Conservation (phyloP, 2,329 filamentous ascomycete genomes). For the Colletotrichum nymphaeae region DNA sequence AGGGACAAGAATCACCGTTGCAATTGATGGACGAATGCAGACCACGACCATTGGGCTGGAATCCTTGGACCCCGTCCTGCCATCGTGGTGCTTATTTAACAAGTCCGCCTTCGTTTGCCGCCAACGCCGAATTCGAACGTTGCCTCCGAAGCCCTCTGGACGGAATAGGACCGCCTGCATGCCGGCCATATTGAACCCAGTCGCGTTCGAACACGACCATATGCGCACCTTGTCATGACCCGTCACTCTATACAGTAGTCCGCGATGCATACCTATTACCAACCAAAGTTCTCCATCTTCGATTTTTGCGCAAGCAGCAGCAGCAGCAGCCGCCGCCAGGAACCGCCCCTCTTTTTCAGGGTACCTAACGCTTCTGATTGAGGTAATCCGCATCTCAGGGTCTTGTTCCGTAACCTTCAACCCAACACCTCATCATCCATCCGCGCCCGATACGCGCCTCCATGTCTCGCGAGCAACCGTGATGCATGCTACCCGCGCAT, state of each 20-base stretch:
- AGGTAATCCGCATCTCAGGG: conserved; percentile 7
- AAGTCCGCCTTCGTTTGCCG: conserved; percentile 29
- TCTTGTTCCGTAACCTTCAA: neutral
- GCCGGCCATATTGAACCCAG: conserved; percentile 38
- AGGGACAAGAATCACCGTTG: neutral
- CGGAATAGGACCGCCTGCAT: conserved; percentile 28
- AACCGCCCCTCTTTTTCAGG: neutral
- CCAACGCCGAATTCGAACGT: conserved; percentile 1
- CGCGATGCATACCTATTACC: conserved; percentile 6
- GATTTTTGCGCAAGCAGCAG: neutral
- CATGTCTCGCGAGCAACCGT: conserved; percentile 38
- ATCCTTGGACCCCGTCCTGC: conserved; percentile 8
- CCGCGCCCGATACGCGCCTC: conserved; percentile 12
- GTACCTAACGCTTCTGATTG: neutral
- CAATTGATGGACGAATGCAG: conserved; percentile 15
- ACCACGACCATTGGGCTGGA: conserved; percentile 29
- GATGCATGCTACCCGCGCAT: conserved; percentile 38
- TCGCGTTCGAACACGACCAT: conserved; percentile 33
- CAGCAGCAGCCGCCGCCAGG: neutral
- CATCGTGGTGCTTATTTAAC: neutral
- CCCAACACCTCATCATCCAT: conserved; percentile 6
- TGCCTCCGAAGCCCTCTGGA: conserved; percentile 10
- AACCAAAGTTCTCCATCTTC: neutral
- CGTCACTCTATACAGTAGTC: neutral
- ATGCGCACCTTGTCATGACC: conserved; percentile 30